Base-by-base conservation (phyloP, 2,329 filamentous ascomycete genomes). In the Colletotrichum lupini region DNA sequence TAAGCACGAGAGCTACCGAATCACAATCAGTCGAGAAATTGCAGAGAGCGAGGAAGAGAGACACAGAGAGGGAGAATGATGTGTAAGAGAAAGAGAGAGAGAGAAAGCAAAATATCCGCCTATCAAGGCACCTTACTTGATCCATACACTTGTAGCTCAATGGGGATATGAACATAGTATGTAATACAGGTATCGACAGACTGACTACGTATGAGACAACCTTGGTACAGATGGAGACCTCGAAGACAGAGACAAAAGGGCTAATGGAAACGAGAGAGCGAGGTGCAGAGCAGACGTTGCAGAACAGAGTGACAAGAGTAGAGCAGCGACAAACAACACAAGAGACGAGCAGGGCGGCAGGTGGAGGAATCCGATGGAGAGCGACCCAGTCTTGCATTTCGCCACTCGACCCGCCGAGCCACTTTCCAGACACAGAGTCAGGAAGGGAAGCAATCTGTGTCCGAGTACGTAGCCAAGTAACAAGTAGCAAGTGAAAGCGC, bases 321-420 rank as follows among this genome's bases (percentile, higher is more conserved):
- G 35, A 42, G 35, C 35, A 42, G 14, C 24, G 9, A 57, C 8
- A 19, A 60, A 28, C 26, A 46, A 19, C n/a, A n/a, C 30, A 32
- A 35, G 16, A 14, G 42, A 11, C 56, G 9, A 49, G 42, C 46
- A 19, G 16, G 35, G 32, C 11, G 35, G 24, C 11, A 58, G 64
- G 58, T 55, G 65, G 65, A 63, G 49, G 63, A 14, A 35, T 16
- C 37, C 55, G 28, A 60, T 71, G 63, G 62, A 49, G 42, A 55
- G 19, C 28, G 68, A 60, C 55, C 58, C 67, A 70, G 58, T 71
- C 28, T 60, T 52, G 46, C 35, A 24, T 72, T 68, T 35, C 68
- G 69, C 69, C 69, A 72, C 69, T 63, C 11, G 64, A 72, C 68
- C 68, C 68, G 64, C 69, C 28, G 52, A 42, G 37, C 65, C 64